Conservation (phyloP, 2,329 filamentous ascomycete species). For the Macrophomina pseudophaseolina region DNA sequence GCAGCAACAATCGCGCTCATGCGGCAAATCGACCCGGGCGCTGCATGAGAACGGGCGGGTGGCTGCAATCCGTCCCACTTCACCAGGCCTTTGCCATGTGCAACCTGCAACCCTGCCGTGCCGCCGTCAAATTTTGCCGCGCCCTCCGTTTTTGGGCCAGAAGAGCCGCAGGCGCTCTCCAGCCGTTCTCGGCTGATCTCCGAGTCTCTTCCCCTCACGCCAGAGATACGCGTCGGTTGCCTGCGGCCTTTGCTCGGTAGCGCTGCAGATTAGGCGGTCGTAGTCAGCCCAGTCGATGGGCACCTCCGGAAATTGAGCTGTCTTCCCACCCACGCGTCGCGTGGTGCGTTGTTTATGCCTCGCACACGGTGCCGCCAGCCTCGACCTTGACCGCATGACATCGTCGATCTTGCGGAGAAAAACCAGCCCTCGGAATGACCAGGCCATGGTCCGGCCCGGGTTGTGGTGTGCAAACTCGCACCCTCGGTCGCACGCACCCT, state of each 20-base stretch:
- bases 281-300: background rate
- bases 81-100: constrained; percentile 8
- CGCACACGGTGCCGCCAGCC: background rate
- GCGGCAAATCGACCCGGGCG: constrained; percentile 18
- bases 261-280: background rate
- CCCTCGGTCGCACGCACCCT: background rate
- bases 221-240: constrained; percentile 2
- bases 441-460: background rate
- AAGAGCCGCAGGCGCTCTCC: constrained; percentile 13
- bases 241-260: constrained; percentile 11
- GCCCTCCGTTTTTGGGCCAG: background rate
- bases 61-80: constrained; percentile 14
- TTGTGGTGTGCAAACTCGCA: constrained; percentile 9
- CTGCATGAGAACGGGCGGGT: constrained; percentile 5
- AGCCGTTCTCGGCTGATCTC: constrained; percentile 12
- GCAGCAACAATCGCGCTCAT: background rate
- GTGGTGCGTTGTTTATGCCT: constrained; percentile 9
- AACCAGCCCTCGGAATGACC: background rate
- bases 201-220: background rate
- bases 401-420: constrained; percentile 12
- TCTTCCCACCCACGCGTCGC: background rate
- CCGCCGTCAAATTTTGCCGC: background rate
- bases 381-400: constrained; percentile 15
- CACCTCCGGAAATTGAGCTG: constrained; percentile 4
- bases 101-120: constrained; percentile 2